phyloP scores from a whole-genome alignment of 352 stramenopile species.

The Phytophthora sp. region DNA sequence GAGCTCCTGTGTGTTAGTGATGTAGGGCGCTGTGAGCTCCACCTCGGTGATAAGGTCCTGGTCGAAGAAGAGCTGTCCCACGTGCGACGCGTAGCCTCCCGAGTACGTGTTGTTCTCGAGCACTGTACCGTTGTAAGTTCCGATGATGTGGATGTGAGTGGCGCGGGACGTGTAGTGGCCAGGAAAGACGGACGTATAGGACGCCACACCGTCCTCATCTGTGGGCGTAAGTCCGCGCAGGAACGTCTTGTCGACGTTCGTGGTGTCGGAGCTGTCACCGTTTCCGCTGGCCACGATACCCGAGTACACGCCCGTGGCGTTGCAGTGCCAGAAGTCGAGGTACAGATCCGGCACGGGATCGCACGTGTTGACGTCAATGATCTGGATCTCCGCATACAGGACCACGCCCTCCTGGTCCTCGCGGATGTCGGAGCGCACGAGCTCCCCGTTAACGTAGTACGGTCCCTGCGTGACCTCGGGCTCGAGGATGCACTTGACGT shows the following conservation, averaged over 20 bases:
- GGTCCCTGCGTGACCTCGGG: conserved; percentile 30
- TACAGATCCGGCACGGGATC: conserved; percentile 27
- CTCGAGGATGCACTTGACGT: conserved; percentile 35
- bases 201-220: conserved; percentile 20
- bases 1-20: conserved; percentile 37
- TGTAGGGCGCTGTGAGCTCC: conserved; percentile 23
- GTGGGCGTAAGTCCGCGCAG: conserved; percentile 29
- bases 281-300: conserved; percentile 34
- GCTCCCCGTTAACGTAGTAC: conserved; percentile 37
- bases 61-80: conserved; percentile 35
- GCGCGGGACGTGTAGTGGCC: conserved; percentile 32
- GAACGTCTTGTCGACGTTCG: conserved; percentile 31
- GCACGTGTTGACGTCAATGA: conserved; percentile 40
- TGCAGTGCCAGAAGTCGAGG: conserved; percentile 41
- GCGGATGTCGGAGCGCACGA: conserved; percentile 27
- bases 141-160: conserved; percentile 34
- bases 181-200: conserved; percentile 30
- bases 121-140: conserved; percentile 34
- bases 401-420: conserved; percentile 29
- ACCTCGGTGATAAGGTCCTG: conserved; percentile 36
- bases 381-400: conserved; percentile 33
- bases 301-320: conserved; percentile 34
- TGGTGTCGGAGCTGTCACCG: conserved; percentile 26
- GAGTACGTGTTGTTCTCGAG: conserved; percentile 35
- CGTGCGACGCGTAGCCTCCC: conserved; percentile 26